phyloP scores from a whole-genome alignment of 306 rosid species.

The Leucaena leucocephala region DNA sequence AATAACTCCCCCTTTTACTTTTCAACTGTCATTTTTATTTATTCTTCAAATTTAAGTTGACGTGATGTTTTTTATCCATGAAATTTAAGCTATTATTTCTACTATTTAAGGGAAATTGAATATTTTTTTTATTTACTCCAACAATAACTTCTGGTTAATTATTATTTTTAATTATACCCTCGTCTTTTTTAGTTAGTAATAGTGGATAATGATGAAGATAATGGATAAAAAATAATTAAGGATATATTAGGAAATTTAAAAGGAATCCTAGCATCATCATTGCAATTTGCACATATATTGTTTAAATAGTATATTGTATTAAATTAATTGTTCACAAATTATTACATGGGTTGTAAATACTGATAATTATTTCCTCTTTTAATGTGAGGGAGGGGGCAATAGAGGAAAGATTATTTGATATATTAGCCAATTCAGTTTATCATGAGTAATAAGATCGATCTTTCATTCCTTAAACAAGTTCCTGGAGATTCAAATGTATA shows the following conservation, averaged over 20 bases:
- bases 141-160: too few species aligned
- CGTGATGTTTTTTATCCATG: too few species aligned
- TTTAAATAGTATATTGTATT: not conserved
- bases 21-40: not conserved
- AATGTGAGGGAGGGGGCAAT: not conserved
- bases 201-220: not conserved
- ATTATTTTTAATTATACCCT: not conserved
- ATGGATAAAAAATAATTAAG: not conserved
- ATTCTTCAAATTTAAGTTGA: not conserved
- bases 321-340: not conserved
- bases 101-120: too few species aligned
- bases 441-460: too few species aligned
- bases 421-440: not conserved
- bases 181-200: not conserved
- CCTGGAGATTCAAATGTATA: not conserved
- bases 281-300: not conserved
- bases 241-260: not conserved
- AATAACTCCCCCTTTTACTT: not conserved
- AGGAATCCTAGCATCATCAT: not conserved
- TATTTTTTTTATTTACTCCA: too few species aligned
- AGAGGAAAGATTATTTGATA: too few species aligned
- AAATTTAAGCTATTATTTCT: too few species aligned
- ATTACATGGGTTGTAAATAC: not conserved
- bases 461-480: not conserved
- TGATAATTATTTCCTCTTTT: not conserved